Base-by-base conservation (phyloP, 257 asterid species). In the Pogostemon cablin region DNA sequence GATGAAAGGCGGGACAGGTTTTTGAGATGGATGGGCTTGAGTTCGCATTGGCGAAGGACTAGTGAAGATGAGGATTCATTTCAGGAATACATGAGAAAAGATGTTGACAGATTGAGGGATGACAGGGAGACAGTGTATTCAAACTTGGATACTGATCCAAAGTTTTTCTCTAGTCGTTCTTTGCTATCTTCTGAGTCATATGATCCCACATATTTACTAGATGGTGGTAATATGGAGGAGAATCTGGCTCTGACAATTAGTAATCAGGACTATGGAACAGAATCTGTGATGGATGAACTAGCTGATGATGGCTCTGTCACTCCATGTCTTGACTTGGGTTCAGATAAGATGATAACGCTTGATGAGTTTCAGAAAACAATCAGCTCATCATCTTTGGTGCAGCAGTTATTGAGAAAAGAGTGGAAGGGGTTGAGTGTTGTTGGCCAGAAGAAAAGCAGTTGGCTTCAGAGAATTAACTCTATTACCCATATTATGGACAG, bases 1-100 rank as follows among this genome's bases (percentile, higher is more conserved):
- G 67, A 73, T 41, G 95, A 82, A 56, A 87, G 98, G 38, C 95
- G 98, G 0, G 79, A 37, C 25, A 82, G 77, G 72, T 89, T 93
- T 67, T 72, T 86, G 65, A 85, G 80, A 32, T 79, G 87, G 96
- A 85, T 86, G 85, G 96, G 96, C 56, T 80, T 80, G 79, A 82
- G 69, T 69, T 77, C 83, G 7, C 83, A 81, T 76, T 71, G 82
- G 76, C 66, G 8, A 7, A 60, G 63, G 15, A 68, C 12, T 0
- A 70, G 74, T 52, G 75, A 68, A 40, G 81, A 55, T 7, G 85
- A 43, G 5, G 83, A 84, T 72, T 35, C 20, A 4, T 39, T 37
- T 46, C 48, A 39, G 39, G 84, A 75, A 56, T 69, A 70, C 46
- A 42, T 71, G 35, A 69, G 41, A 65, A 57, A 35, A 32, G 73